Base-by-base conservation (phyloP, 2,329 filamentous ascomycete species). In the Purpureocillium lavendulum region DNA sequence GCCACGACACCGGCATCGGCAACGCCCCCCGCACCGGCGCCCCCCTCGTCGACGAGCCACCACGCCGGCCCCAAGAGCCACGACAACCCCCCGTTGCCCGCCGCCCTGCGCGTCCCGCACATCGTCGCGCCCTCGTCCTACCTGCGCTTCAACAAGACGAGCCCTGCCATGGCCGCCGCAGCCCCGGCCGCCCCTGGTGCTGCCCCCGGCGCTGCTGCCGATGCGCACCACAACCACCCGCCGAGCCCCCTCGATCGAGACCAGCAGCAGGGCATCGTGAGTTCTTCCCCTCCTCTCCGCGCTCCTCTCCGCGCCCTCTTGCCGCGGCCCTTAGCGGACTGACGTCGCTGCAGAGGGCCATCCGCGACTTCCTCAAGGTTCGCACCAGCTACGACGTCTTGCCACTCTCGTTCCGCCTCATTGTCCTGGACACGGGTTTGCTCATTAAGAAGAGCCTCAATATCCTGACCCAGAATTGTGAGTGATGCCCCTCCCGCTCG, bases 361-460 rank as follows among this genome's bases (percentile, higher is more conserved):
- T 97, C 54, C 85, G 92, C 64, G 86, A 95, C 53, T 98, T 98
- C 66, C 80, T 98, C 59, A 94, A 89, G 64, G 84, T 94, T 52
- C 84, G 92, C 57, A 97, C 87, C 29, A 96, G 89, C 62, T 98
- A 98, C 70, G 92, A 98, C 67, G 92, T 98, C 50, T 75, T 98
- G 35, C 92, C 92, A 14, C 78, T 98, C 45, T 96, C 89, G 50
- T 98, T 94, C 66, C 85, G 92, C 47, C 80, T 98, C 40, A 94
- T 98, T 56, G 80, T 96, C 48, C 86, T 98, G 60, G 94, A 98
- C 64, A 97, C 88, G 46, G 82, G 89, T 46, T 75, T 98, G 42
- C 80, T 96, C 40, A 94, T 98, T 54, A 95, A 94, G 69, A 96
- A 97, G 74, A 96, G 88, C 62, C 70, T 98, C 55, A 88, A 87